Conservation (phyloP, 2,329 filamentous ascomycete genomes). For the Amauroascus niger region DNA sequence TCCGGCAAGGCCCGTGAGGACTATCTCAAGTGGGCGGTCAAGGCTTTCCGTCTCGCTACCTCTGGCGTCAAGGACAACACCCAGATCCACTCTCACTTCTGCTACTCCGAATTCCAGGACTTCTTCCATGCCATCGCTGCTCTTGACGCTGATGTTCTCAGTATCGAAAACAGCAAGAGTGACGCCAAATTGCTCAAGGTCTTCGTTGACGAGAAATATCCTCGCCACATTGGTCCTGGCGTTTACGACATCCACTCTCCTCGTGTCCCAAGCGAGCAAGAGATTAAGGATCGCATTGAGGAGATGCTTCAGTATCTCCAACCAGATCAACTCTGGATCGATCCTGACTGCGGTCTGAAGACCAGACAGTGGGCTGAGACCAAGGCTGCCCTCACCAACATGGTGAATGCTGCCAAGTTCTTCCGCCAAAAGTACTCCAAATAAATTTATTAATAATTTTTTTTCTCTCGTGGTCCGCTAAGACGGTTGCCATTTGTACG, state of each 20-base stretch:
- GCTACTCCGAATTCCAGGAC: constrained; percentile 99
- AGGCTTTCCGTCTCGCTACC: constrained; percentile 94
- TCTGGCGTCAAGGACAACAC: constrained; percentile 89
- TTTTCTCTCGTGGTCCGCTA: background rate
- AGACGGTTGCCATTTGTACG: background rate
- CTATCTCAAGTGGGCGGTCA: constrained; percentile 94
- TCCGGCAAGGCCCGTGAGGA: constrained; percentile 87
- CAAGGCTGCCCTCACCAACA: constrained; percentile 88
- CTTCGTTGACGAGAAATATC: constrained; percentile 95
- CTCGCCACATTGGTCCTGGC: constrained; percentile 95
- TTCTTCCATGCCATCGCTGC: constrained; percentile 99
- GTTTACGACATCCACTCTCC: constrained; percentile 99
- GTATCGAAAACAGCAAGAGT: constrained; percentile 99
- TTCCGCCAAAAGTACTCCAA: constrained; percentile 83
- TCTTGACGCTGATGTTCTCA: constrained; percentile 94
- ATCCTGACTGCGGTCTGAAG: constrained; percentile 99
- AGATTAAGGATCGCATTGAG: constrained; percentile 94
- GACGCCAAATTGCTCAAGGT: constrained; percentile 98
- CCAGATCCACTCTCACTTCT: constrained; percentile 99
- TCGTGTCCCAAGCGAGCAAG: constrained; percentile 90
- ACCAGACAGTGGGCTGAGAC: constrained; percentile 98
- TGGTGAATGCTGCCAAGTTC: constrained; percentile 97
- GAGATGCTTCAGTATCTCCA: constrained; percentile 98
- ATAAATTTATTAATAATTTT: constrained; percentile 27
- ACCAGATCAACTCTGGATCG: constrained; percentile 98